Base-by-base conservation (phyloP, 1,139 yeast genomes). In the Meyerozyma athensensis region DNA sequence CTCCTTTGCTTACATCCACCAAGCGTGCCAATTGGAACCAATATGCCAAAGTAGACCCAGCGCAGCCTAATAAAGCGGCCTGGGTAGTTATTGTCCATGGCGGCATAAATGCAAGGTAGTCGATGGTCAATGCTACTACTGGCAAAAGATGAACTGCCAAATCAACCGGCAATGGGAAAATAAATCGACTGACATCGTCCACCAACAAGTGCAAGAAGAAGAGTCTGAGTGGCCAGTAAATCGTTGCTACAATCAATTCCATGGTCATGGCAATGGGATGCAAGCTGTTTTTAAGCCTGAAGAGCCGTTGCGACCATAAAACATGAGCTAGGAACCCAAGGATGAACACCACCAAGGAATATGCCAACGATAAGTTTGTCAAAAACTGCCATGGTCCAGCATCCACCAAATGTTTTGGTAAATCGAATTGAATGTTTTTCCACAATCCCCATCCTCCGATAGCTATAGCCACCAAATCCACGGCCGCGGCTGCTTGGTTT, bases 301-400 rank as follows among this genome's bases (percentile, higher is more conserved):
- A 64, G 14, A 63, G 40, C 8, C 22, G 24, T 4, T 39, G 43
- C 19, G 58, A 63, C 38, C 43, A 44, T 20, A 56, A 44, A 13
- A 60, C 33, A 46, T 75, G 79, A 14, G 71, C 65, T 1, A 61
- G n/a, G 5, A 65, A 46, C 2, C 77, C 77, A 16, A 72, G 22
- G 1, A 47, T 37, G 40, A 71, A 72, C 33, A 73, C 73, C 4
- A 69, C 43, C 10, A 78, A 46, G 1, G 86, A 72, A 23, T 71
- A 58, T 1, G 58, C 56, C 17, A 81, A 46, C 34, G 84, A 74
- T 9, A 81, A 53, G 52, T 80, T 81, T 10, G 92, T 82, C 36
- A 82, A 62, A 53, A 82, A 82, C 53, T 82, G 89, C 62, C 73
- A 73, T 41, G 72, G 81, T 1, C 90, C 90, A 0, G 79, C 89